phyloP scores from a whole-genome alignment of 139 green algal genomes.

The Chlorella sp. region DNA sequence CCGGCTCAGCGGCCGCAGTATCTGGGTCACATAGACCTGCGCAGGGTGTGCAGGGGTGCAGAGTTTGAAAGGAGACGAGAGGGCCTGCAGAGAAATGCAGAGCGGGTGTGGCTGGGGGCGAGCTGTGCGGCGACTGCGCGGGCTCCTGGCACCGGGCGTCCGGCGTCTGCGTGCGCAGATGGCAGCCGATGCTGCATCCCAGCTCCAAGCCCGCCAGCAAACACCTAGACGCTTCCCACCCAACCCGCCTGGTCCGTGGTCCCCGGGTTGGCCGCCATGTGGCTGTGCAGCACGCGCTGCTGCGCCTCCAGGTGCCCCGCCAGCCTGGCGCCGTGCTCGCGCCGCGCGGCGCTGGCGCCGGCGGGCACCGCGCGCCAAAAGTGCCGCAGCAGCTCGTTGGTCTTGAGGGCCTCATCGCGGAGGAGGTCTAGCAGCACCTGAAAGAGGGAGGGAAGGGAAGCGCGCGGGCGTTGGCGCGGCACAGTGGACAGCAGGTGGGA shows the following conservation, averaged over 20 bases:
- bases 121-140: too few species aligned
- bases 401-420: slow-evolving; percentile 37
- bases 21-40: slow-evolving; percentile 29
- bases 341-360: slow-evolving; percentile 30
- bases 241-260: neutral
- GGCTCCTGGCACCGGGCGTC: too few species aligned
- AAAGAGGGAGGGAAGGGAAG: neutral
- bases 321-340: slow-evolving; percentile 47
- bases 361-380: slow-evolving; percentile 67
- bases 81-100: too few species aligned
- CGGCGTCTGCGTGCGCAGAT: too few species aligned
- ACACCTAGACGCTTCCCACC: neutral
- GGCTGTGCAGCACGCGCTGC: slow-evolving; percentile 13
- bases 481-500: neutral
- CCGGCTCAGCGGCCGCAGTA: slow-evolving; percentile 33
- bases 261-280: slow-evolving; percentile 6
- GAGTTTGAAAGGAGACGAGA: too few species aligned
- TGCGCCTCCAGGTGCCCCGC: slow-evolving; percentile 40
- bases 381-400: slow-evolving; percentile 80
- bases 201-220: neutral
- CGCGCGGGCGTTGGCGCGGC: too few species aligned
- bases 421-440: slow-evolving; percentile 37
- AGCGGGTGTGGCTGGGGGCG: neutral
- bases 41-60: neutral
- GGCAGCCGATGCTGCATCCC: neutral